Conservation (phyloP, 257 asterid genomes). For the Solanum arcanum region DNA sequence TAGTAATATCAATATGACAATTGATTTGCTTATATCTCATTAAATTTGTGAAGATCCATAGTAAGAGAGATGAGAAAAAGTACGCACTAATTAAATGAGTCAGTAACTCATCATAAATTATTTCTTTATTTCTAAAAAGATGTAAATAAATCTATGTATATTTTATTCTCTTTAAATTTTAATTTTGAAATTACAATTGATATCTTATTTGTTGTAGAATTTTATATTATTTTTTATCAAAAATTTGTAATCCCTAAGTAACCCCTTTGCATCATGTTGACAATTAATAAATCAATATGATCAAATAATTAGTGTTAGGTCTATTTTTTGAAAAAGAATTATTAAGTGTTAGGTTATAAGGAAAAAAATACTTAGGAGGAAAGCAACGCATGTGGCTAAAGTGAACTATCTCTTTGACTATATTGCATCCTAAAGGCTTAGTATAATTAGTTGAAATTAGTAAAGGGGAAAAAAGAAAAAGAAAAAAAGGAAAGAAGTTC, state of each 20-base stretch:
- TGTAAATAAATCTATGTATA: no score
- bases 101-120: no score
- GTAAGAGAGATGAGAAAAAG: background rate
- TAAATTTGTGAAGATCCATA: background rate
- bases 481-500: background rate
- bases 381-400: slow-evolving; percentile 9
- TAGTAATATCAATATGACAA: background rate
- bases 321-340: background rate
- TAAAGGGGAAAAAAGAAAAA: background rate
- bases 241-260: background rate
- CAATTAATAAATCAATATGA: background rate
- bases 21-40: background rate
- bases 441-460: background rate
- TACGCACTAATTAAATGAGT: background rate
- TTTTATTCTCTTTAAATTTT: no score
- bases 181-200: no score
- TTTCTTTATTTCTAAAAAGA: no score
- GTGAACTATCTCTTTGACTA: background rate
- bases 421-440: background rate
- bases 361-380: background rate
- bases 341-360: background rate
- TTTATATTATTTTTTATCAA: background rate
- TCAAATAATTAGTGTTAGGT: background rate
- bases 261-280: background rate
- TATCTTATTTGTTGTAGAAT: no score